These are phyloP conservation scores for Debaryomyces tyrocola DNA, from an alignment of 805 yeast genomes.

Conservation along the genomic window DNA sequence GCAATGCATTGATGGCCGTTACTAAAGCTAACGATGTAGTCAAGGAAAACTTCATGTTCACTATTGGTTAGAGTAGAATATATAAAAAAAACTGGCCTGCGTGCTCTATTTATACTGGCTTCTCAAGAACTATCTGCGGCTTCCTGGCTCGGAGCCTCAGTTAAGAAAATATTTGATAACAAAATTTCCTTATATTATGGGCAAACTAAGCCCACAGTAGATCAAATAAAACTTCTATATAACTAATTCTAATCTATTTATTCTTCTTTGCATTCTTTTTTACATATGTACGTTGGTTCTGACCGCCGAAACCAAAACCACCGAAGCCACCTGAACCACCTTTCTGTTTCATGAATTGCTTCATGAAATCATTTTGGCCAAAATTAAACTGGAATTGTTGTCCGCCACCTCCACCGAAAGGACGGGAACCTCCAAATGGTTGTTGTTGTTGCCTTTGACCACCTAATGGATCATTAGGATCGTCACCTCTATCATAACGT, in stretches of 20 bases:
- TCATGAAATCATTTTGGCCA: slow-evolving; percentile 14
- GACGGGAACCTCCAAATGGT: slow-evolving; percentile 2
- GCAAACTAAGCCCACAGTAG: neutral
- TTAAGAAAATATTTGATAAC: neutral
- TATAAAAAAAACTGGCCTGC: no score
- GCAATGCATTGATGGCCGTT: slow-evolving; percentile 21
- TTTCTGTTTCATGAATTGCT: slow-evolving; percentile 13
- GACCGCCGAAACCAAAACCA: slow-evolving; percentile 7
- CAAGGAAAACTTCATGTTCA: slow-evolving; percentile 9
- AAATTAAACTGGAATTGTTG: slow-evolving; percentile 10
- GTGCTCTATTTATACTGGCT: no score
- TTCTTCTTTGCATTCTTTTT: slow-evolving; percentile 13
- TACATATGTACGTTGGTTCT: slow-evolving; percentile 10
- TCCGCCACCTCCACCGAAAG: slow-evolving; percentile 7
- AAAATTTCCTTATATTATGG: neutral
- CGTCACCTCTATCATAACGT: slow-evolving; percentile 66
- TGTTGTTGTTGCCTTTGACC: slow-evolving; percentile 13
- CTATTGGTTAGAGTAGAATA: neutral
- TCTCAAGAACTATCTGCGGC: neutral
- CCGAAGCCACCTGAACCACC: slow-evolving; percentile 14
- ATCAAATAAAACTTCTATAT: neutral
- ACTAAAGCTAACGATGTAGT: slow-evolving; percentile 20
- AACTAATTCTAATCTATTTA: slow-evolving; percentile 1
- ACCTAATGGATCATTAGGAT: slow-evolving; percentile 43
- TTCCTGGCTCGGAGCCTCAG: neutral